These are phyloP conservation scores for Modicella reniformis DNA, from an alignment of 371 early-diverging fungal species.

Conservation along the genomic window DNA sequence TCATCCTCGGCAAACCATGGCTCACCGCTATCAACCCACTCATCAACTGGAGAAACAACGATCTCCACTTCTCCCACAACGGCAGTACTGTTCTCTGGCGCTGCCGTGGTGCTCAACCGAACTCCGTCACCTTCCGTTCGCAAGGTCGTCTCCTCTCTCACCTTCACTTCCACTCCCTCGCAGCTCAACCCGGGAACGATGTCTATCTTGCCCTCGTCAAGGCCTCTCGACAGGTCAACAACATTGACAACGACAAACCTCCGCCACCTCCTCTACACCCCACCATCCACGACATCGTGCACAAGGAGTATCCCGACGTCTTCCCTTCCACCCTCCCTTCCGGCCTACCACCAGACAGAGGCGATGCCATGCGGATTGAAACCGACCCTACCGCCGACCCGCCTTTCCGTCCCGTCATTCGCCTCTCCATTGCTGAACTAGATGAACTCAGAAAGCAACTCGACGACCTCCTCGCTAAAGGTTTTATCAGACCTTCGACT, in stretches of 20 bases:
- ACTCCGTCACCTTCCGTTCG: too few species aligned
- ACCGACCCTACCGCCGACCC: constrained; percentile 37
- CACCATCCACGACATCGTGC: constrained; percentile 11
- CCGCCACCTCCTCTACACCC: constrained; percentile 1
- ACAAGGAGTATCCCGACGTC: constrained; percentile 16
- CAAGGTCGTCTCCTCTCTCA: too few species aligned
- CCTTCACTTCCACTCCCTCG: too few species aligned
- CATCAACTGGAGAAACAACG: constrained; percentile 19
- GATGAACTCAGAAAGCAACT: constrained; percentile 49
- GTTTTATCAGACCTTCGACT: constrained; percentile 22
- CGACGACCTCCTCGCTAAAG: constrained; percentile 13
- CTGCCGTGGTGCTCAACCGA: too few species aligned
- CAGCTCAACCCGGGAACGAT: too few species aligned
- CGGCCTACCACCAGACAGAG: constrained; percentile 4
- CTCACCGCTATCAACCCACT: constrained; percentile 8
- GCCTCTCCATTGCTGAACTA: constrained; percentile 30
- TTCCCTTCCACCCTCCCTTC: constrained; percentile 9
- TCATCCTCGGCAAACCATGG: constrained; percentile 37
- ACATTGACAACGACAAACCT: neutral
- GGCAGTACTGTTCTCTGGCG: neutral
- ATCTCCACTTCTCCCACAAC: constrained; percentile 3
- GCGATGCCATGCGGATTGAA: constrained; percentile 35
- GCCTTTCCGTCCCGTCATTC: constrained; percentile 25
- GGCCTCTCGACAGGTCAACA: neutral
- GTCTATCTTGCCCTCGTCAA: too few species aligned